Base-by-base conservation (phyloP, 202 grass and related monocot genomes). In the Dendrocalamus latiflorus region DNA sequence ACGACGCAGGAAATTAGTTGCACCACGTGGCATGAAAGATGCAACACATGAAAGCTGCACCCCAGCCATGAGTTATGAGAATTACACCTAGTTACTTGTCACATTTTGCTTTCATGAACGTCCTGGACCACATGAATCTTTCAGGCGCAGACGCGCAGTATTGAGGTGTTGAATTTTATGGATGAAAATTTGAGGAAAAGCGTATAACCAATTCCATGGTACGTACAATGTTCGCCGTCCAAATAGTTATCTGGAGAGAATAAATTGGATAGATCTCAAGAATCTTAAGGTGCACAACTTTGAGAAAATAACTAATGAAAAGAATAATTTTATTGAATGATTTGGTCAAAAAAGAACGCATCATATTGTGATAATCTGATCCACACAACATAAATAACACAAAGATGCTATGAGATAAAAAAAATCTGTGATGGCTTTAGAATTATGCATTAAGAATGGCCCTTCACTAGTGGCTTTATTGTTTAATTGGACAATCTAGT, bases 301-400 rank as follows among this genome's bases (percentile, higher is more conserved):
- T 1, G 8, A 38, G 44, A 10, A 34, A n/a, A 72, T 33, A 58
- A 11, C 20, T 36, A 70, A 70, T 45, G 9, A 53, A 66, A 17
- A 17, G 8, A 55, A 28, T 67, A 72, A 65, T 86, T 72, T 34
- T 50, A 16, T 10, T 4, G 47, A 72, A 16, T 6, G 18, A 49
- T n/a, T 66, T 77, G 72, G 87, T 86, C 83, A 72, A 77, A 76
- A 82, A 57, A 25, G 65, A 43, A 16, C 16, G 48, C 82, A 72
- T 22, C n/a, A 55, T 61, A 6, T 50, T 68, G 41, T 18, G 51
- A 62, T 75, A 74, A 61, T 34, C 38, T 75, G 69, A 53, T 81
- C 56, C 21, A 34, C 0, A n/a, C 48, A 53, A 2, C 30, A 84
- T 22, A 74, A 39, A 39, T 9, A 67, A 33, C 10, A 21, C 10